Base-by-base conservation (phyloP, 1,139 yeast species). In the Eremothecium gossypii region DNA sequence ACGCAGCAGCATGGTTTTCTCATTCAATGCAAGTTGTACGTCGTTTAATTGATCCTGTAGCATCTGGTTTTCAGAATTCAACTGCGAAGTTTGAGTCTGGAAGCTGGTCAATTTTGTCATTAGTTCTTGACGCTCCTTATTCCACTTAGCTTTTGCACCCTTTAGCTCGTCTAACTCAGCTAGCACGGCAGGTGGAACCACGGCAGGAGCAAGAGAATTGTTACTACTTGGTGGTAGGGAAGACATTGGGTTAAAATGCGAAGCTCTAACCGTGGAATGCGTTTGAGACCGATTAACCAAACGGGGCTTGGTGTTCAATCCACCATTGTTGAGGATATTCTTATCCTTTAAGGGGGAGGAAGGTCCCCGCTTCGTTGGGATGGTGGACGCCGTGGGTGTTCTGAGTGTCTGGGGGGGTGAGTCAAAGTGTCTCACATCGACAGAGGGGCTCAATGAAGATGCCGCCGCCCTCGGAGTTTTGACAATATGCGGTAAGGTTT, bases 321-420 rank as follows among this genome's bases (percentile, higher is more conserved):
- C 29, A 20, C 29, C 29, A 9, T 23, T 34, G 29, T n/a, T 20
- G 6, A 10, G 12, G 9, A 20, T 14, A n/a, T n/a, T 12, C 27
- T 34, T 34, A 20, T 34, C 37, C 50, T 77, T 79, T 27, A 76
- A 70, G 0, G 87, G 87, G 0, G 86, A 79, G 0, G 83, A 67
- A 0, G 86, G 83, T 0, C 73, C 69, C 49, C 89, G 67, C 51
- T 81, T 81, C 2, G 82, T 67, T 2, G 86, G 87, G 11, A 80
- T 51, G 50, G 70, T 48, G 44, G 61, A 50, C 46, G 48, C 27
- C n/a, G 37, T 9, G 4, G 27, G 29, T 14, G 27, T 9, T 7
- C n/a, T 14, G 3, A 10, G 9, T 17, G 23, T 17, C 6, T 29
- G 31, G 13, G 13, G 31, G 3, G 13, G 31, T 3, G 31, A 29